Conservation (phyloP, 2,329 filamentous ascomycete species). For the Botrytis fragariae region DNA sequence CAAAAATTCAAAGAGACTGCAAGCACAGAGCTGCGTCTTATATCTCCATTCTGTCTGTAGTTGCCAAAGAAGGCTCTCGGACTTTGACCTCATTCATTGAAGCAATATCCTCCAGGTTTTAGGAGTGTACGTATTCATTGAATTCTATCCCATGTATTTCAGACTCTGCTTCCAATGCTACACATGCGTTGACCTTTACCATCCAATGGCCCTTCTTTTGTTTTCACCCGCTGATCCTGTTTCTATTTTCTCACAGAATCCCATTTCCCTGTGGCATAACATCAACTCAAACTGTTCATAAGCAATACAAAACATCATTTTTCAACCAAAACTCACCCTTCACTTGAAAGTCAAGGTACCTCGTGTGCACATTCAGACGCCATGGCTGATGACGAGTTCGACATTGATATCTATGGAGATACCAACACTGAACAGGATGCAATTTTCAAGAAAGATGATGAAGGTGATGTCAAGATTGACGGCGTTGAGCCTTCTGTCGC, state of each 20-base stretch:
- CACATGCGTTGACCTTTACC: constrained; percentile 22
- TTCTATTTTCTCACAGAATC: constrained; percentile 35
- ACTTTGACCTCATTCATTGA: constrained; percentile 37
- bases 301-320: constrained; percentile 33
- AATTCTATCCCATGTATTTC: constrained; percentile 40
- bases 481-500: constrained; percentile 33
- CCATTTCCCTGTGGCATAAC: constrained; percentile 31
- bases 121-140: constrained; percentile 41
- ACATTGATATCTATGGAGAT: constrained; percentile 71
- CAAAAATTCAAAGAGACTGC: constrained; percentile 41
- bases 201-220: constrained; percentile 20
- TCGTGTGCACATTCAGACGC: constrained; percentile 20
- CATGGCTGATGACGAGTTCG: constrained; percentile 70
- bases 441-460: constrained; percentile 39
- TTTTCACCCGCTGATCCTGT: constrained; percentile 39
- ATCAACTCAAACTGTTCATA: constrained; percentile 28
- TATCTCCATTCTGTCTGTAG: constrained; percentile 41
- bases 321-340: constrained; percentile 10
- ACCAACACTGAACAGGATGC: constrained; percentile 47
- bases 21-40: constrained; percentile 67
- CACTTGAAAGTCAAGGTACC: constrained; percentile 12
- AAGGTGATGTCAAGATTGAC: constrained; percentile 41
- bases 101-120: constrained; percentile 32
- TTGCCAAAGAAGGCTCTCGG: constrained; percentile 38
- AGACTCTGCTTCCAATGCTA: constrained; percentile 26